Evolutionary conservation across 1,284 basidiomycete genomes (phyloP).

Genomic region (Cryptococcus floricola): DNA sequence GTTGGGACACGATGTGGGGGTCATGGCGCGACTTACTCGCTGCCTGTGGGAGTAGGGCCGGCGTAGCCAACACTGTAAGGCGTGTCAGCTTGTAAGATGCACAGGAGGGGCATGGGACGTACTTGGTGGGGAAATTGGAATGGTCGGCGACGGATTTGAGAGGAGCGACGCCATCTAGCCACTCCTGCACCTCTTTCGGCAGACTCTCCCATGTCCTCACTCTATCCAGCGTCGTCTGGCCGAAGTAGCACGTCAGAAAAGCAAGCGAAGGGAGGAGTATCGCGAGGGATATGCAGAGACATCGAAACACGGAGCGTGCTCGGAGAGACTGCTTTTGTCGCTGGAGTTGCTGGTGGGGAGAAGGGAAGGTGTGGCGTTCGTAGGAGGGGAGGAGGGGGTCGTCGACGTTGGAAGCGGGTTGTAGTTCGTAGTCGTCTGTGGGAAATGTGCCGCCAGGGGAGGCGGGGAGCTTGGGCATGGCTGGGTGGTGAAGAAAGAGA

Average conservation of each 20-base stretch:
- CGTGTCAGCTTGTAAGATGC: not conserved
- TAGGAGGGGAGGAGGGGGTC: constrained; percentile 45
- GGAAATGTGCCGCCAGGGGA: constrained; percentile 5
- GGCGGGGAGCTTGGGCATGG: not conserved
- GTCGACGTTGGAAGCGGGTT: constrained; percentile 12
- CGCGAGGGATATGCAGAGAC: constrained; percentile 25
- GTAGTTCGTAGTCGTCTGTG: constrained; percentile 29
- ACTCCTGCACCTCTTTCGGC: constrained; percentile 36
- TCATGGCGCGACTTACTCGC: constrained; percentile 53
- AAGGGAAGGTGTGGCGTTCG: constrained; percentile 10
- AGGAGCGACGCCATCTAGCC: constrained; percentile 27
- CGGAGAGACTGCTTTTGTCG: constrained; percentile 2
- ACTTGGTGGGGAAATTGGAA: constrained; percentile 45
- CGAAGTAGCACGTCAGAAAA: constrained; percentile 25
- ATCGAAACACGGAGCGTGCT: constrained; percentile 18
- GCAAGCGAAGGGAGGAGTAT: constrained; percentile 24
- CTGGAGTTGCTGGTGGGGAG: constrained; percentile 8
- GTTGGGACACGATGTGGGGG: not conserved
- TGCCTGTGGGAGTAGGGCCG: constrained; percentile 77
- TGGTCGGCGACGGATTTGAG: constrained; percentile 19
- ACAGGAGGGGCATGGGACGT: constrained; percentile 10
- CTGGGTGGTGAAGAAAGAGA: too few species aligned
- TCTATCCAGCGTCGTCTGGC: constrained; percentile 19
- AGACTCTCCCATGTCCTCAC: constrained; percentile 29
- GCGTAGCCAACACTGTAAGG: constrained; percentile 65